These are phyloP conservation scores for Gossypium schwendimanii DNA, from an alignment of 441 rosid genomes.

Conservation along the genomic window DNA sequence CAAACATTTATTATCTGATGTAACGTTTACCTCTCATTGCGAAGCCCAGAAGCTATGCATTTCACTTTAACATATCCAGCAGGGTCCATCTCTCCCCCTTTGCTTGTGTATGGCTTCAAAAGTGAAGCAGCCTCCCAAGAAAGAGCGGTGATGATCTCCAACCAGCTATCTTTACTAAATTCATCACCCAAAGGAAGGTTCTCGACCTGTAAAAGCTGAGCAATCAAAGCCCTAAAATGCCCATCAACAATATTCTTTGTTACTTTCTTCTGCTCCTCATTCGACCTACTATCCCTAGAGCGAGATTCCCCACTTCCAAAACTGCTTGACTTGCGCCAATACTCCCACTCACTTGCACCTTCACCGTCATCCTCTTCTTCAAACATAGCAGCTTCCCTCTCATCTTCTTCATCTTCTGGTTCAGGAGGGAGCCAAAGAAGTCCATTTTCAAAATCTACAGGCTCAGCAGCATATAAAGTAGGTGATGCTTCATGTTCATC, in stretches of 20 bases:
- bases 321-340: slow-evolving; percentile 53
- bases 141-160: slow-evolving; percentile 84
- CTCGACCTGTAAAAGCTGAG: slow-evolving; percentile 88
- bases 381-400: slow-evolving; percentile 56
- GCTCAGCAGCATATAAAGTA: slow-evolving; percentile 51
- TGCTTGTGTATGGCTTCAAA: slow-evolving; percentile 91
- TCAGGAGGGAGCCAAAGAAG: slow-evolving; percentile 96
- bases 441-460: slow-evolving; percentile 93
- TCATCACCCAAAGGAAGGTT: slow-evolving; percentile 63
- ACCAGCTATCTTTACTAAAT: slow-evolving; percentile 65
- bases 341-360: slow-evolving; percentile 82
- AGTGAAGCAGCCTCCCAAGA: slow-evolving; percentile 98
- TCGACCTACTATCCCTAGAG: slow-evolving; percentile 51
- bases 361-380: slow-evolving; percentile 67
- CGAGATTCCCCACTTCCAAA: slow-evolving; percentile 77
- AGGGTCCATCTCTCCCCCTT: slow-evolving; percentile 98
- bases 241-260: slow-evolving; percentile 94
- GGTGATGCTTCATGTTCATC: slow-evolving; percentile 58
- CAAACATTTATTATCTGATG: neutral
- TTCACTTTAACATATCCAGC: slow-evolving; percentile 98
- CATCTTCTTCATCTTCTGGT: slow-evolving; percentile 98
- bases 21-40: slow-evolving; percentile 65
- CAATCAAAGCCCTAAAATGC: slow-evolving; percentile 90
- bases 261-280: slow-evolving; percentile 76
- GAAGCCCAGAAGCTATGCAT: slow-evolving; percentile 88